Evolutionary conservation across 176 grass and related monocot species (phyloP).

Genomic region (Musa schizocarpa): DNA sequence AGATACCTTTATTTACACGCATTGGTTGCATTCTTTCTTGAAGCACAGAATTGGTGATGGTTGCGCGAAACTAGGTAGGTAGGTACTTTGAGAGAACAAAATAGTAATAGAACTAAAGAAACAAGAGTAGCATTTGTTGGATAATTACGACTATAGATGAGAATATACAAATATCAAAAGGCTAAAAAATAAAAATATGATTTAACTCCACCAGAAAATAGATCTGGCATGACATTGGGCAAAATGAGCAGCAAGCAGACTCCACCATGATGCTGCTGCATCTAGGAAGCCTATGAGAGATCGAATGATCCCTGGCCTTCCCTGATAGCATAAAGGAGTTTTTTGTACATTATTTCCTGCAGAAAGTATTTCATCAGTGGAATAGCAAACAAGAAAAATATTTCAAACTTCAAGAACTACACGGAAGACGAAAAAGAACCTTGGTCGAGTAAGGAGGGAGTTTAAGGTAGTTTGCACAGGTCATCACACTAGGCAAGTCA

Average conservation of each 20-base stretch:
- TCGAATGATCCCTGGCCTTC: conserved; percentile 96
- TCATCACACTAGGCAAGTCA: conserved; percentile 92
- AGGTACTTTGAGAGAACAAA: neutral
- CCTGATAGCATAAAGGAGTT: conserved; percentile 76
- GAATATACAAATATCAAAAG: conserved; percentile 11
- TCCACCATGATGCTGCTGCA: neutral
- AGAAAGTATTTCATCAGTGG: conserved; percentile 20
- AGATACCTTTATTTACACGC: neutral
- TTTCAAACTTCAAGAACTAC: neutral
- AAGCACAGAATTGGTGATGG: neutral
- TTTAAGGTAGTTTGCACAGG: conserved; percentile 93
- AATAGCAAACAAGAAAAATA: neutral
- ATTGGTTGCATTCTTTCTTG: neutral
- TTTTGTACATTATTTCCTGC: conserved; percentile 78
- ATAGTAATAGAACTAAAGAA: neutral
- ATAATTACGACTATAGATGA: conserved; percentile 10
- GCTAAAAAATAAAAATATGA: neutral
- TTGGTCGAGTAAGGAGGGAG: conserved; percentile 86
- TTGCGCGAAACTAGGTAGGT: neutral
- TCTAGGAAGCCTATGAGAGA: conserved; percentile 50
- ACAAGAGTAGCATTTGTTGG: neutral
- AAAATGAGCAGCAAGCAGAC: neutral
- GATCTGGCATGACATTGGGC: neutral
- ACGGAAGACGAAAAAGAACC: conserved; percentile 28
- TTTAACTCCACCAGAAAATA: neutral